phyloP scores from a whole-genome alignment of 108 stramenopile genomes.

The Chaetoceros muelleri region DNA sequence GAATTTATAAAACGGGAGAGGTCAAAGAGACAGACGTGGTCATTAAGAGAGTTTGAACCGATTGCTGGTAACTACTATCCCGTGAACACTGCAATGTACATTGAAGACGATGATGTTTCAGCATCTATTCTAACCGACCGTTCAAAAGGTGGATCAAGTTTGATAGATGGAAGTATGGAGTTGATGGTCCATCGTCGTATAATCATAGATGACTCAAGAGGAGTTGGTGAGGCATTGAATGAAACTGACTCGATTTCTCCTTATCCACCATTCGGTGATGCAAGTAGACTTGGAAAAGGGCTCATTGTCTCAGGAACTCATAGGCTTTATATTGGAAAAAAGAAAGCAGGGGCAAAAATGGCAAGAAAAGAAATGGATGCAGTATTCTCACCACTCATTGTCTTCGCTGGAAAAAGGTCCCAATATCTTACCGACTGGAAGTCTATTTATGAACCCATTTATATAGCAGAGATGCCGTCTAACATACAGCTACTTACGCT shows the following conservation, averaged over 20 bases:
- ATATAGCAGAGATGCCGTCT: too few species aligned
- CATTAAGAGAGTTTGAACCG: constrained; percentile 70
- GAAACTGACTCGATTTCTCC: constrained; percentile 75
- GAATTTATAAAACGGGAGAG: constrained; percentile 77
- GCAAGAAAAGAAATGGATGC: constrained; percentile 65
- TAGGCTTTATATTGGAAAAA: constrained; percentile 54
- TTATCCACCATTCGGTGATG: constrained; percentile 75
- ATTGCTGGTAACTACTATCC: constrained; percentile 95
- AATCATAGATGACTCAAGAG: constrained; percentile 55
- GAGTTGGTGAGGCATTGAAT: constrained; percentile 73
- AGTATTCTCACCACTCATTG: constrained; percentile 55
- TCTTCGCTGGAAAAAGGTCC: constrained; percentile 36
- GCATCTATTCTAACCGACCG: constrained; percentile 77
- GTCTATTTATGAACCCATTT: neutral
- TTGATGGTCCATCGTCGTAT: constrained; percentile 91
- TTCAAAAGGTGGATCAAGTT: constrained; percentile 82
- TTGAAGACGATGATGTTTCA: constrained; percentile 56
- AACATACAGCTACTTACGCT: neutral
- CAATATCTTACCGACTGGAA: neutral
- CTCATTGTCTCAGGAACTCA: constrained; percentile 80
- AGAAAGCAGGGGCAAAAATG: constrained; percentile 32
- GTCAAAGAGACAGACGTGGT: constrained; percentile 55
- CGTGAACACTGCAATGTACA: constrained; percentile 81
- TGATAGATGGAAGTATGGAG: constrained; percentile 78
- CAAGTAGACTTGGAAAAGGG: constrained; percentile 68